phyloP scores from a whole-genome alignment of 176 grass and related monocot genomes.

The Carex kokanica region DNA sequence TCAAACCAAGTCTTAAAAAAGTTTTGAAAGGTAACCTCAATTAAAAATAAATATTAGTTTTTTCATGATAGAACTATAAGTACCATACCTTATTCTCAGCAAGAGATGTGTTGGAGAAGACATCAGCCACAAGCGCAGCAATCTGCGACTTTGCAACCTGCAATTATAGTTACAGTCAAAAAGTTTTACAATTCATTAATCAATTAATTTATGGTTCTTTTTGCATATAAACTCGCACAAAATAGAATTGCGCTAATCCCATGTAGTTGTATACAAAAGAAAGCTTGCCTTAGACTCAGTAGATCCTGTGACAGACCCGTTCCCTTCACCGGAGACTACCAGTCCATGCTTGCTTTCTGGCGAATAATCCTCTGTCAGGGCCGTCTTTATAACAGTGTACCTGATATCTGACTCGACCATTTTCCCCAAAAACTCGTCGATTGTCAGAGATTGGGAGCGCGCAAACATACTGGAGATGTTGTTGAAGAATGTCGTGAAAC shows the following conservation, averaged over 20 bases:
- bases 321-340: constrained; percentile 56
- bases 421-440: constrained; percentile 72
- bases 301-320: not conserved
- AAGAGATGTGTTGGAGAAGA: constrained; percentile 63
- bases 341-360: constrained; percentile 57
- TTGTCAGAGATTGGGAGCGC: constrained; percentile 44
- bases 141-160: constrained; percentile 82
- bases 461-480: constrained; percentile 51
- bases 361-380: constrained; percentile 73
- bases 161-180: not conserved
- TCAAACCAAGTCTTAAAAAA: constrained; percentile 11
- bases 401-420: constrained; percentile 71
- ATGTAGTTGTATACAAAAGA: not conserved
- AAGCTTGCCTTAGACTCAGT: constrained; percentile 48
- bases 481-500: constrained; percentile 66
- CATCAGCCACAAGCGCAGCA: constrained; percentile 74
- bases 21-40: constrained; percentile 4
- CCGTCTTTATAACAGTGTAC: constrained; percentile 73
- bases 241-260: not conserved
- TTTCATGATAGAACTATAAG: not conserved
- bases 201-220: not conserved
- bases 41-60: not conserved
- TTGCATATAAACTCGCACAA: not conserved
- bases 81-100: constrained; percentile 80
- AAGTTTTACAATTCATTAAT: not conserved